A percentile compares a stretch with the other conserved stretches of the same genome.
Evolutionary conservation across 2,329 filamentous ascomycete species (phyloP).

Genomic region (Herpotrichia juniperi): DNA sequence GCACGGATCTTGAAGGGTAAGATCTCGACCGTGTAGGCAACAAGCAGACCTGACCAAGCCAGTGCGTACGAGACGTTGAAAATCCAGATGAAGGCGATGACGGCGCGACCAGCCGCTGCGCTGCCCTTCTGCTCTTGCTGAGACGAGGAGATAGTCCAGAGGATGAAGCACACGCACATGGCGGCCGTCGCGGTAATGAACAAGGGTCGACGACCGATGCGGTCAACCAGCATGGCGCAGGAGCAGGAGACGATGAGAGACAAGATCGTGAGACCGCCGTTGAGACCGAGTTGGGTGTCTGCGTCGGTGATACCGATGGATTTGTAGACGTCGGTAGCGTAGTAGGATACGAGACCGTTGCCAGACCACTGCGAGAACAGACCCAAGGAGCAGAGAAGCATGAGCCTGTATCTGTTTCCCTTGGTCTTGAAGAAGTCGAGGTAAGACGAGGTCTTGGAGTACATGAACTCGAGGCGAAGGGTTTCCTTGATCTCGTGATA

Average conservation of each 20-base stretch:
- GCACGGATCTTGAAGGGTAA: conserved; percentile 57
- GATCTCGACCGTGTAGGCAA: conserved; percentile 60
- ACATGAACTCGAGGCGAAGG: conserved; percentile 62
- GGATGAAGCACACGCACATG: conserved; percentile 42
- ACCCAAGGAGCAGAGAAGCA: conserved; percentile 67
- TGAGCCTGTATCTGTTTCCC: conserved; percentile 69
- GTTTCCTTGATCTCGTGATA: conserved; percentile 71
- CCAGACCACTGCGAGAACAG: conserved; percentile 73
- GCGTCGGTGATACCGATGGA: conserved; percentile 64
- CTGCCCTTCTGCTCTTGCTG: conserved; percentile 56
- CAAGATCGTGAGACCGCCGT: conserved; percentile 65
- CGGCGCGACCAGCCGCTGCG: conserved; percentile 51
- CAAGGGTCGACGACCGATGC: conserved; percentile 61
- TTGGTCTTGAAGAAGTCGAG: conserved; percentile 66
- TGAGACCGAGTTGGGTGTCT: conserved; percentile 47
- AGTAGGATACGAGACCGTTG: conserved; percentile 71
- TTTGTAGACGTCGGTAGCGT: conserved; percentile 67
- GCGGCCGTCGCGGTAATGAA: conserved; percentile 55
- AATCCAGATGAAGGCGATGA: conserved; percentile 59
- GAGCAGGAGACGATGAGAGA: conserved; percentile 63
- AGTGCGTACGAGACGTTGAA: conserved; percentile 60
- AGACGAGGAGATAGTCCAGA: conserved; percentile 50
- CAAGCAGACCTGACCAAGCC: conserved; percentile 63
- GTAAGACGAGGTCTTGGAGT: conserved; percentile 59
- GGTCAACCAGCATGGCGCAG: conserved; percentile 62